These are phyloP conservation scores for Hansenula lynferdii DNA, from an alignment of 1,139 yeast genomes.

Conservation along the genomic window DNA sequence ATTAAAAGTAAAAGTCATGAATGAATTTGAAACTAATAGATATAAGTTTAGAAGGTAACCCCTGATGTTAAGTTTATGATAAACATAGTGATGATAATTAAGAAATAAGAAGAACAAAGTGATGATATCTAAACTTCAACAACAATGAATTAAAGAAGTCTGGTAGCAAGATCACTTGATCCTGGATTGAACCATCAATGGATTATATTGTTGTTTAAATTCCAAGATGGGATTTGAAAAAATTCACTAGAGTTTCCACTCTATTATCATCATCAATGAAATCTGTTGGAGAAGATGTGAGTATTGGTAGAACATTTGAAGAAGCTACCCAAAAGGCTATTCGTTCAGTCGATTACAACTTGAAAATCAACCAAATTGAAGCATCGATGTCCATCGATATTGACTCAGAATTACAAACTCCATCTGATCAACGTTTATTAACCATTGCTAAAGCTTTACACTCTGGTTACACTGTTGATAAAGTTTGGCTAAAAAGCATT, in stretches of 20 bases:
- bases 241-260: slow-evolving; percentile 89
- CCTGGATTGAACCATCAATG: slow-evolving; percentile 96
- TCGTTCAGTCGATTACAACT: slow-evolving; percentile 91
- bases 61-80: no score
- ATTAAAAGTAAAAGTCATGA: no score
- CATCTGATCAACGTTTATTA: slow-evolving; percentile 93
- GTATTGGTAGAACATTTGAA: slow-evolving; percentile 96
- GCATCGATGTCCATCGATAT: slow-evolving; percentile 87
- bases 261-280: slow-evolving; percentile 93
- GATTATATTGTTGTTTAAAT: slow-evolving; percentile 97
- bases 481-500: slow-evolving; percentile 91
- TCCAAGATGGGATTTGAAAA: slow-evolving; percentile 98
- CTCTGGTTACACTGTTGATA: slow-evolving; percentile 86
- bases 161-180: slow-evolving; percentile 91
- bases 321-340: slow-evolving; percentile 98
- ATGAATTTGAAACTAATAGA: no score
- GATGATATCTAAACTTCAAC: no score
- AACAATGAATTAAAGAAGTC: slow-evolving; percentile 91
- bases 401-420: slow-evolving; percentile 88
- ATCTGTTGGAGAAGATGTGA: slow-evolving; percentile 99
- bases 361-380: slow-evolving; percentile 88
- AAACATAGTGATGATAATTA: no score
- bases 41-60: no score
- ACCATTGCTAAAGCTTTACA: slow-evolving; percentile 93
- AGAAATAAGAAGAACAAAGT: no score